phyloP scores from a whole-genome alignment of 768 basidiomycete species.

The Amanita phalloides region DNA sequence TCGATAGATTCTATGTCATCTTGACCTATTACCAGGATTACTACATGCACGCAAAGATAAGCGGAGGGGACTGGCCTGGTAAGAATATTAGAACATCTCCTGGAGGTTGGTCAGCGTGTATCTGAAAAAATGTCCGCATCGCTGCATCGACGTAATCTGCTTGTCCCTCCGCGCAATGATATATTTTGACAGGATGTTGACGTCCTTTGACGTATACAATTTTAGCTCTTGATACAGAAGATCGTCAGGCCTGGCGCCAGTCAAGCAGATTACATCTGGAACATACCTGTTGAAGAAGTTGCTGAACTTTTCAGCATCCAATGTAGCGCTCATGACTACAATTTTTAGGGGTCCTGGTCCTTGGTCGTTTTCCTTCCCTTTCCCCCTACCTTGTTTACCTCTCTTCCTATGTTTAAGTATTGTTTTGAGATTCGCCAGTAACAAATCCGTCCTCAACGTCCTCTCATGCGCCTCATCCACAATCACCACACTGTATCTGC shows the following conservation, averaged over 20 bases:
- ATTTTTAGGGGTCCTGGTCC: slow-evolving; percentile 69
- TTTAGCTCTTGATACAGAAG: slow-evolving; percentile 42
- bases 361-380: slow-evolving; percentile 27
- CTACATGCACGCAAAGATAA: not conserved
- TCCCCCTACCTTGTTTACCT: slow-evolving; percentile 23
- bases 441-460: slow-evolving; percentile 85
- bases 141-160: slow-evolving; percentile 84
- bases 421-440: slow-evolving; percentile 82
- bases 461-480: slow-evolving; percentile 98
- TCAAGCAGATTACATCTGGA: not conserved
- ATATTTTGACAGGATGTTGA: slow-evolving; percentile 83
- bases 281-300: slow-evolving; percentile 76
- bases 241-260: not conserved
- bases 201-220: slow-evolving; percentile 90
- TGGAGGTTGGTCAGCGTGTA: slow-evolving; percentile 67
- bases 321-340: slow-evolving; percentile 94
- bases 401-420: slow-evolving; percentile 63
- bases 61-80: slow-evolving; percentile 40
- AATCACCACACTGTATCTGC: slow-evolving; percentile 77
- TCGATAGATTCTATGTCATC: slow-evolving; percentile 92
- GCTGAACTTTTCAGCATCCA: slow-evolving; percentile 93
- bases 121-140: slow-evolving; percentile 88
- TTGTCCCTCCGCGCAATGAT: slow-evolving; percentile 64
- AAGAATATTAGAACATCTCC: slow-evolving; percentile 94
- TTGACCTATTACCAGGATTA: slow-evolving; percentile 46